A percentile compares a stretch with the other conserved stretches of the same genome.
Conservation (phyloP, 1,139 yeast species). For the Sugiyamaella xylanicola region DNA sequence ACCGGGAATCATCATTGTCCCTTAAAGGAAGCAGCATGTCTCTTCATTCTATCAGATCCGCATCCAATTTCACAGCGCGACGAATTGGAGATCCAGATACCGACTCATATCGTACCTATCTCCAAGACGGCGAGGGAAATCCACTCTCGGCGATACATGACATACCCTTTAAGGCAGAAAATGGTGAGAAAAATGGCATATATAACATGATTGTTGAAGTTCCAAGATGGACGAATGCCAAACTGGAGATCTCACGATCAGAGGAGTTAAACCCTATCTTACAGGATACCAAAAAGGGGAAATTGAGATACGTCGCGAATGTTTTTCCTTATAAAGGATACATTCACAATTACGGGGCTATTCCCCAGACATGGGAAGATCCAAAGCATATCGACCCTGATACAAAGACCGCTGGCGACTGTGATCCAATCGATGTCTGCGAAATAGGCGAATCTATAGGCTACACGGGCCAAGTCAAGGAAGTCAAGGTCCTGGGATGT, state of each 20-base stretch:
- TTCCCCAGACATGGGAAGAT: slow-evolving; percentile 98
- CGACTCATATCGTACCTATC: slow-evolving; percentile 67
- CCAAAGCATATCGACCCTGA: slow-evolving; percentile 52
- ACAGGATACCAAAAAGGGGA: slow-evolving; percentile 92
- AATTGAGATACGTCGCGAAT: slow-evolving; percentile 82
- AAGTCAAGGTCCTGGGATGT: slow-evolving; percentile 88
- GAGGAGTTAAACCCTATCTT: slow-evolving; percentile 80
- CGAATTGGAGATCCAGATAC: slow-evolving; percentile 86
- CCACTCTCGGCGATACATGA: slow-evolving; percentile 87
- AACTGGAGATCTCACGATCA: slow-evolving; percentile 83
- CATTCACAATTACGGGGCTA: slow-evolving; percentile 96
- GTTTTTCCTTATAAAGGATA: slow-evolving; percentile 96
- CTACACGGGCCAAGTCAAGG: slow-evolving; percentile 72
- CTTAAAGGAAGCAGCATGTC: background rate
- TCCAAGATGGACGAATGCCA: slow-evolving; percentile 95
- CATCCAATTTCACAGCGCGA: slow-evolving; percentile 43
- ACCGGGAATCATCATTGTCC: background rate
- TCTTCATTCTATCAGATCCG: background rate
- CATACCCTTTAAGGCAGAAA: slow-evolving; percentile 73
- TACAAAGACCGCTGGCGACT: slow-evolving; percentile 74
- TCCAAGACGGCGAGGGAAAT: slow-evolving; percentile 45
- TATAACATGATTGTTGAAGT: slow-evolving; percentile 92
- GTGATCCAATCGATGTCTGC: slow-evolving; percentile 95
- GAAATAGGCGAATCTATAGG: slow-evolving; percentile 79
- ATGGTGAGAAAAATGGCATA: slow-evolving; percentile 48